These are phyloP conservation scores for Coccomyxa subellipsoidea DNA, from an alignment of 163 green algal species.

Conservation along the genomic window DNA sequence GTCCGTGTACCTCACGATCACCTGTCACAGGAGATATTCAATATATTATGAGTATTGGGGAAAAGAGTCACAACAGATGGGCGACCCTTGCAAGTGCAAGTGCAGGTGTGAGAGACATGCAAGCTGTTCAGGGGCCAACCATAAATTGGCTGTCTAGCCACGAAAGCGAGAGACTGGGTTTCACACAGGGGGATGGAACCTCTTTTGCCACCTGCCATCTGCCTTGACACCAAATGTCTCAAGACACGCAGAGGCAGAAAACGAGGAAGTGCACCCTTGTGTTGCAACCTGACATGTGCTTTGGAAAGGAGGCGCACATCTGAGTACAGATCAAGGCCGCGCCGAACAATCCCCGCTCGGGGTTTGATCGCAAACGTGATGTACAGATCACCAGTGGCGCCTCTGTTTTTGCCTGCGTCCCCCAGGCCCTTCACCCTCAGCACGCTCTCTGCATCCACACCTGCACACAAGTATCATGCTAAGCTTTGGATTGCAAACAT, in stretches of 20 bases:
- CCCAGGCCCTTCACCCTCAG: constrained; percentile 18
- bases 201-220: too few species aligned
- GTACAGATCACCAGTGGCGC: neutral
- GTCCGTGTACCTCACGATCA: constrained; percentile 25
- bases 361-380: constrained; percentile 17
- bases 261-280: too few species aligned
- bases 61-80: too few species aligned
- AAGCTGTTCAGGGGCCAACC: too few species aligned
- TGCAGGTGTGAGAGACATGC: neutral
- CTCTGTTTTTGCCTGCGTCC: constrained; percentile 1
- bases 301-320: neutral
- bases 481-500: neutral
- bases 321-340: constrained; percentile 26
- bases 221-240: too few species aligned
- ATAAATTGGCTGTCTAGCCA: neutral
- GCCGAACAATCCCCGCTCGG: constrained; percentile 9
- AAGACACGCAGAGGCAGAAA: too few species aligned
- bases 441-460: constrained; percentile 22
- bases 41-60: neutral
- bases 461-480: too few species aligned
- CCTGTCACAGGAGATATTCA: neutral
- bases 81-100: too few species aligned
- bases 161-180: too few species aligned
- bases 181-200: too few species aligned
- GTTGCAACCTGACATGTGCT: neutral